Base-by-base conservation (phyloP, 2,329 filamentous ascomycete genomes). In the Paracorniculantispora psalliotae region DNA sequence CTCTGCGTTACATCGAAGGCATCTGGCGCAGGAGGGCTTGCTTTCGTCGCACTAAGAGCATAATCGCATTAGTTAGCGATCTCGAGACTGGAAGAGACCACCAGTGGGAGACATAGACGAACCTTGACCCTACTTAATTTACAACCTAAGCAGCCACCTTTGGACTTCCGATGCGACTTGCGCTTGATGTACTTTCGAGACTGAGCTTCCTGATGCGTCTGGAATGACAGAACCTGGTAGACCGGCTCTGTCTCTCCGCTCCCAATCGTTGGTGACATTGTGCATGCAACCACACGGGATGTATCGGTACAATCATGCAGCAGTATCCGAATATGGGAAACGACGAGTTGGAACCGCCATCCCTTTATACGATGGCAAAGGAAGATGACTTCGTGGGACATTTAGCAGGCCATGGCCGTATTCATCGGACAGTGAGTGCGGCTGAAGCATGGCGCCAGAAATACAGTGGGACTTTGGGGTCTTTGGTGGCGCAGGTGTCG, bases 111-210 rank as follows among this genome's bases (percentile, higher is more conserved):
- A 19, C 12, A 17, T 7, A 43, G 23, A 59, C 60, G 33, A 43
- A 67, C 66, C 63, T 67, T 68, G 51, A 67, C 63, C 41, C 65
- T 60, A 33, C 64, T 68, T 10, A 64, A 54, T 21, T 66, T 67
- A 56, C 66, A 67, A 1, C 51, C 58, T 1, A 59, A 19, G 50
- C 66, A 68, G 3, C 66, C 65, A n/a, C 26, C 49, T 46, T 44
- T 63, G 1, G 62, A 65, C 51, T 65, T 67, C n/a, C 49, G 39
- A 50, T 64, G 62, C 26, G 59, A 57, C 59, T 60, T 65, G 33
- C 65, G 63, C 44, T 55, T 60, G 53, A 62, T 61, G 50, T 67
- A 64, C 15, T 54, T 52, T 17, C 61, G 49, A 10, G 60, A 52
- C n/a, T 56, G 41, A 9, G 23, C 59, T 54, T 59, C 44, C 21